These are phyloP conservation scores for Plasmodium adleri DNA, from an alignment of 169 alveolate species.

Conservation along the genomic window DNA sequence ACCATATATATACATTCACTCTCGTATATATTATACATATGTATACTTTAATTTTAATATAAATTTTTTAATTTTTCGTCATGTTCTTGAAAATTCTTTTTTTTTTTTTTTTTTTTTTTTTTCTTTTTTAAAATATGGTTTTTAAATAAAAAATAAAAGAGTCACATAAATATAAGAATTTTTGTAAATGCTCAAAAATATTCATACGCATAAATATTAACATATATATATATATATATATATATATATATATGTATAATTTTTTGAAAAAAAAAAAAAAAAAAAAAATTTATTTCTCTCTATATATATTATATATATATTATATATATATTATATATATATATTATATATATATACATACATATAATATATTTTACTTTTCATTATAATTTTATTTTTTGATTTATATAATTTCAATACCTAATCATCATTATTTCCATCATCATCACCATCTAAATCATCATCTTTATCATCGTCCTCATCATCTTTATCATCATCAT, in stretches of 20 bases:
- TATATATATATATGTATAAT: background rate
- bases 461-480: conserved; percentile 40
- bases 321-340: background rate
- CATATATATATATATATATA: conserved; percentile 8
- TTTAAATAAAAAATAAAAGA: conserved; percentile 41
- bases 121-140: conserved; percentile 13
- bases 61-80: background rate
- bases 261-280: background rate
- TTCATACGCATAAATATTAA: conserved; percentile 15
- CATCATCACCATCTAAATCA: conserved; percentile 40
- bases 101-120: background rate
- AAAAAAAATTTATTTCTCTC: background rate
- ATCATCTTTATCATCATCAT: conserved; percentile 72
- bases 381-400: conserved; percentile 1
- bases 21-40: no score
- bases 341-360: no score
- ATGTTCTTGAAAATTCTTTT: background rate
- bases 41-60: no score
- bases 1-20: no score
- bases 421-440: conserved; percentile 30
- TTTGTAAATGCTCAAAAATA: conserved; percentile 34
- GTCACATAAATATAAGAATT: conserved; percentile 15
- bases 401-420: background rate
- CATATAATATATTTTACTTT: background rate
- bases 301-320: background rate